phyloP scores from a whole-genome alignment of 73 alveolate genomes.

The Halteria grandinella region DNA sequence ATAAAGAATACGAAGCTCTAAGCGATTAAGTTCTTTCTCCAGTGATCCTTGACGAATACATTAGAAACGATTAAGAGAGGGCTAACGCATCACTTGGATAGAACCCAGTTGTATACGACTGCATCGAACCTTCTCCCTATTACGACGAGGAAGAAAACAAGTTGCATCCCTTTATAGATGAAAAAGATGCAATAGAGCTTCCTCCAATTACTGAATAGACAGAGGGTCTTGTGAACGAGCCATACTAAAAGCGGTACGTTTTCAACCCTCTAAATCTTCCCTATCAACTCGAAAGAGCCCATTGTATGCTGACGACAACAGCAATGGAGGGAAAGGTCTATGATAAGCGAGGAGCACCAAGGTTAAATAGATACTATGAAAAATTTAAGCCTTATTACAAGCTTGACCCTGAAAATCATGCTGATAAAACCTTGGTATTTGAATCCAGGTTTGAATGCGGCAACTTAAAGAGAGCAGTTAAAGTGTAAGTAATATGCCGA shows the following conservation, averaged over 20 bases:
- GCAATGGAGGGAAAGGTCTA: background rate
- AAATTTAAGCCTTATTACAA: constrained; percentile 41
- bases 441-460: constrained; percentile 97
- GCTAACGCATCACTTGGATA: constrained; percentile 2
- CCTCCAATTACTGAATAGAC: constrained; percentile 15
- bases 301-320: background rate
- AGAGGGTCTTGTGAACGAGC: constrained; percentile 19
- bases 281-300: background rate
- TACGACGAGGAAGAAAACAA: constrained; percentile 16
- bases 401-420: background rate
- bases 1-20: constrained; percentile 19
- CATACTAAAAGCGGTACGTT: constrained; percentile 4
- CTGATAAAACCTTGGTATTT: constrained; percentile 25
- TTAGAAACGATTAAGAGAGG: constrained; percentile 35
- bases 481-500: constrained; percentile 48
- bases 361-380: constrained; percentile 38
- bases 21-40: constrained; percentile 3
- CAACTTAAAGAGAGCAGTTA: constrained; percentile 88
- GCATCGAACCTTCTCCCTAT: constrained; percentile 34
- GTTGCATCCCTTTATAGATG: background rate
- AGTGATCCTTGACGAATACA: constrained; percentile 8
- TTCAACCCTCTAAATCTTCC: constrained; percentile 28
- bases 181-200: constrained; percentile 11
- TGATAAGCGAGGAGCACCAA: constrained; percentile 16
- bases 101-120: constrained; percentile 8